Conservation (phyloP, 345 rosid genomes). For the Sisymbrium irio region DNA sequence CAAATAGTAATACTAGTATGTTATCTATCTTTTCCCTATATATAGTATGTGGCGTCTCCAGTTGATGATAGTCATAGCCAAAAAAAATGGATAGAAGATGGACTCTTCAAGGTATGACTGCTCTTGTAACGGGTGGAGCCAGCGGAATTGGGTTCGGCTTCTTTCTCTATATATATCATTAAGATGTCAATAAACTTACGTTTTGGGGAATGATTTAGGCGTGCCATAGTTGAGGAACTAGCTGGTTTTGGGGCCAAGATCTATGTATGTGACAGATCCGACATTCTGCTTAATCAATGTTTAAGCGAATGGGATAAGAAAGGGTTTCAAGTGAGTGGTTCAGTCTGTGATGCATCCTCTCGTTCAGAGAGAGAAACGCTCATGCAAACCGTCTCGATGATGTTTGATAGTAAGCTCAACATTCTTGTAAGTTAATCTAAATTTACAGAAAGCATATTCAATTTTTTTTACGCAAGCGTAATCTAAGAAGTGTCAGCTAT, state of each 20-base stretch:
- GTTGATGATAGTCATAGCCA: too few species aligned
- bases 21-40: too few species aligned
- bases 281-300: neutral
- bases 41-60: too few species aligned
- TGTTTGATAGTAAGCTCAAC: neutral
- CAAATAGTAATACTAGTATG: too few species aligned
- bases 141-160: slow-evolving; percentile 20
- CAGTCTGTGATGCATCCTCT: slow-evolving; percentile 22
- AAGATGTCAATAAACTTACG: neutral
- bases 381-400: neutral
- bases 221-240: slow-evolving; percentile 29
- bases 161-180: neutral
- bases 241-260: slow-evolving; percentile 15
- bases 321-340: slow-evolving; percentile 20
- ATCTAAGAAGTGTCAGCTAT: too few species aligned
- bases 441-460: too few species aligned
- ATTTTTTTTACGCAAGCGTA: too few species aligned
- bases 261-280: slow-evolving; percentile 13
- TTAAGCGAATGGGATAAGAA: slow-evolving; percentile 13
- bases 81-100: slow-evolving; percentile 18
- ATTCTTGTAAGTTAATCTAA: neutral
- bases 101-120: slow-evolving; percentile 33
- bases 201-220: neutral
- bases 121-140: slow-evolving; percentile 31
- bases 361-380: slow-evolving; percentile 3